Base-by-base conservation (phyloP, 148 eudicot species). In the Rhododendron ovatum region DNA sequence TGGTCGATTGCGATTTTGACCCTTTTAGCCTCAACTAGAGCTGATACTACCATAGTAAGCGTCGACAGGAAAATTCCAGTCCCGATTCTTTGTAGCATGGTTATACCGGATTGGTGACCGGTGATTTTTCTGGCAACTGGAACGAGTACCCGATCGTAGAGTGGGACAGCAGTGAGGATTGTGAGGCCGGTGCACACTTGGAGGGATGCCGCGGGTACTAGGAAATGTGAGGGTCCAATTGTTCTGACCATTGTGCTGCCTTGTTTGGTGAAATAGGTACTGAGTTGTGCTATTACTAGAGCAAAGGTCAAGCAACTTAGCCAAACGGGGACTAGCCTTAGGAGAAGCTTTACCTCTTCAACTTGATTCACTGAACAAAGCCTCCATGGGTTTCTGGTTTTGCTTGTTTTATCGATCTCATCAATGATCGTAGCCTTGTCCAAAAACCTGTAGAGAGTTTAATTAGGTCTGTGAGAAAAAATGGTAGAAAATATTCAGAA, bases 231-330 rank as follows among this genome's bases (percentile, higher is more conserved):
- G 33, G 83, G 69, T 17, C 93, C 91, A 4, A 92, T 73, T 43
- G 90, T 87, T 10, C 94, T 86, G 77, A 86, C 47, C 90, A 94
- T 86, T 17, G 98, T 94, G 90, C 88, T 88, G 47, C 90, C 94
- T 93, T 94, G 98, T 75, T 94, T 94, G 86, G 92, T 91, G 89
- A 94, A 94, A 90, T 89, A 94, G 8, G 98, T 94, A 76, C 91
- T 90, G 6, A 86, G 92, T 88, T 94, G 98, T 18, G 95, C 90
- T 2, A 89, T 90, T 10, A 92, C 87, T 7, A 92, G 87, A 5
- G 92, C 92, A 30, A 90, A 93, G 79, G 88, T 93, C 78, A 93
- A 87, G 84, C 93, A 89, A 80, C 91, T 89, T 87, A 90, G 30
- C 98, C 98, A 94, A 28, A 94, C 75, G 30, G 98, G 98, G 76